phyloP scores from a whole-genome alignment of 768 basidiomycete genomes.

The Kwoniella heveanensis region DNA sequence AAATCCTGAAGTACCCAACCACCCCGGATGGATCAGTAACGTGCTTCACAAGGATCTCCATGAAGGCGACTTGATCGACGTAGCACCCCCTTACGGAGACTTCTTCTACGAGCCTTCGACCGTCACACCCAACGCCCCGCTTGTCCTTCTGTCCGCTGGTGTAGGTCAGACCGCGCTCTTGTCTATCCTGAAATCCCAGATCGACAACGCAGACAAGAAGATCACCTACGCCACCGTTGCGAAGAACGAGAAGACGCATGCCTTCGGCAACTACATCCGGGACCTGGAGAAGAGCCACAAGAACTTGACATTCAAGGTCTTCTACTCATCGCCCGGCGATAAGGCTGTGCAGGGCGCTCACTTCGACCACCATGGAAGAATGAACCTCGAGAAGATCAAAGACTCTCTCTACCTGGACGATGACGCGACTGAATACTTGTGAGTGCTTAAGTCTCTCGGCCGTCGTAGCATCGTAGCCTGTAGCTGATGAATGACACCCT shows the following conservation, averaged over 20 bases:
- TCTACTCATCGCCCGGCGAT: slow-evolving; percentile 9
- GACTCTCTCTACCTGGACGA: slow-evolving; percentile 20
- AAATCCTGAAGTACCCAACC: slow-evolving; percentile 5
- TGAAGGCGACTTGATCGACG: slow-evolving; percentile 28
- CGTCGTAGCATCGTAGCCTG: neutral
- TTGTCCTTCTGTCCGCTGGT: slow-evolving; percentile 33
- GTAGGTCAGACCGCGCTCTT: slow-evolving; percentile 30
- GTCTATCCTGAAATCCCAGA: slow-evolving; percentile 33
- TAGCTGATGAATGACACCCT: neutral
- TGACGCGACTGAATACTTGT: slow-evolving; percentile 25
- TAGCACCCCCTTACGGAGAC: slow-evolving; percentile 28
- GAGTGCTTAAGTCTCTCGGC: too few species aligned
- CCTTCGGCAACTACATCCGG: slow-evolving; percentile 22
- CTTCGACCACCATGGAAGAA: slow-evolving; percentile 23
- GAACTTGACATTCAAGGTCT: slow-evolving; percentile 23
- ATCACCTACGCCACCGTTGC: slow-evolving; percentile 27
- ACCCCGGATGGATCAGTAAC: slow-evolving; percentile 27
- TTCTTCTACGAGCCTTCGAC: slow-evolving; percentile 21
- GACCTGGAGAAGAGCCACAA: slow-evolving; percentile 3
- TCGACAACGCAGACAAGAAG: slow-evolving; percentile 11
- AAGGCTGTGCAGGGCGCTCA: slow-evolving; percentile 13
- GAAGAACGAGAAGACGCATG: slow-evolving; percentile 14
- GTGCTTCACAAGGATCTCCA: slow-evolving; percentile 25
- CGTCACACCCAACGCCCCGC: slow-evolving; percentile 10
- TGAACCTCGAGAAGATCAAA: slow-evolving; percentile 15